These are phyloP conservation scores for Termitomyces titanicus DNA, from an alignment of 768 basidiomycete genomes.

Conservation along the genomic window DNA sequence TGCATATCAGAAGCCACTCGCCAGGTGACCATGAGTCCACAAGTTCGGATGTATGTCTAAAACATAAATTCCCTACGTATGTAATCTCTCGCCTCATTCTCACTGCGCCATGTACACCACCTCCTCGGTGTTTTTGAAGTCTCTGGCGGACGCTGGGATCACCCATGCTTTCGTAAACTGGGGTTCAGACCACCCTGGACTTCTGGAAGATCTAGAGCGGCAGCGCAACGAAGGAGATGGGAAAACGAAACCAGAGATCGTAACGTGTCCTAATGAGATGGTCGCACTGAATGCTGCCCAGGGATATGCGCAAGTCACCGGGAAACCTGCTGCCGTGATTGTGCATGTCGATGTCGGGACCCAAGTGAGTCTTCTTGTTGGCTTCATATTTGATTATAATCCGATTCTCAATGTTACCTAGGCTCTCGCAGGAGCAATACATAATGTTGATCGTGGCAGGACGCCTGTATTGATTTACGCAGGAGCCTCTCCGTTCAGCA, in stretches of 20 bases:
- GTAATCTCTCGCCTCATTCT: background rate
- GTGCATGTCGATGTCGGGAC: conserved; percentile 75
- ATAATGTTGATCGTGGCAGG: conserved; percentile 62
- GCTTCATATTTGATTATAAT: background rate
- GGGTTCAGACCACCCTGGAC: conserved; percentile 72
- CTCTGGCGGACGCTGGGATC: conserved; percentile 53
- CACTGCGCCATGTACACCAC: conserved; percentile 43
- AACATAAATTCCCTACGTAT: background rate
- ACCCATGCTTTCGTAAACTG: conserved; percentile 73
- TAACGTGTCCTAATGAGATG: conserved; percentile 77
- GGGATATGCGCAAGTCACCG: conserved; percentile 63
- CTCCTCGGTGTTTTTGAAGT: conserved; percentile 57
- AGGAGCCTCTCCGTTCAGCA: conserved; percentile 61
- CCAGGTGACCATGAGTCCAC: conserved; percentile 10
- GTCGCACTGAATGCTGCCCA: conserved; percentile 72
- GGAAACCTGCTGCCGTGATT: conserved; percentile 67
- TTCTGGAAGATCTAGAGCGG: conserved; percentile 65
- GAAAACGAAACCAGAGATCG: conserved; percentile 42
- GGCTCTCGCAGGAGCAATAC: conserved; percentile 68
- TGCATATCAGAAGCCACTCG: background rate
- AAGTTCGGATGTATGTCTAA: background rate
- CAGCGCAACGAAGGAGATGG: conserved; percentile 40
- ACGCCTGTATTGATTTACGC: conserved; percentile 70
- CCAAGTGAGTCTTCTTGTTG: conserved; percentile 35
- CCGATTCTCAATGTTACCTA: conserved; percentile 19